Percentiles rank a stretch among this genome's conserved stretches.
Evolutionary conservation across 352 stramenopile species (phyloP).

Genomic region (Pythium guiyangense): DNA sequence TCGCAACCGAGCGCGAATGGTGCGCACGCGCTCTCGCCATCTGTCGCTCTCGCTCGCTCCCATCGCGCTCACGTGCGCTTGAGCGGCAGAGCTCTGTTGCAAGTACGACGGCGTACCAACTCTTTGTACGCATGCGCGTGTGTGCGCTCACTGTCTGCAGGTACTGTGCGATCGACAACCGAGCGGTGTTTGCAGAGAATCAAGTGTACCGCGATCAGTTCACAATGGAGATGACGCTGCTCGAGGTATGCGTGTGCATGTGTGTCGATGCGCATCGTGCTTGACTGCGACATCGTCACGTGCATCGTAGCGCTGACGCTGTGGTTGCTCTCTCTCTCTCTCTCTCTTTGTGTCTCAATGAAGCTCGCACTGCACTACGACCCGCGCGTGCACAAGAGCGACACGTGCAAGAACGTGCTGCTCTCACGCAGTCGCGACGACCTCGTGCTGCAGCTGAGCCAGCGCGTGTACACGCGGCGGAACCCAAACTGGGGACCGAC

Average conservation of each 20-base stretch:
- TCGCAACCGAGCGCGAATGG: constrained; percentile 4
- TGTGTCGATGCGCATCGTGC: not conserved
- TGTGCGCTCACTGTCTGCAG: not conserved
- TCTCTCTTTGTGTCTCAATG: not conserved
- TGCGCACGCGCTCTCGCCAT: not conserved
- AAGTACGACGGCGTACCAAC: not conserved
- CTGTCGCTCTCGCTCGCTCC: too few species aligned
- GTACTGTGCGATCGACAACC: constrained; percentile 6
- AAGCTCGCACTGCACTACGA: constrained; percentile 9
- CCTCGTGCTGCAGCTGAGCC: constrained; percentile 7
- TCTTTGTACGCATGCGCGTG: not conserved
- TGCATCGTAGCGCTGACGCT: not conserved
- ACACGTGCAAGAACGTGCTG: constrained; percentile 10
- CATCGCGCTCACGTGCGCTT: too few species aligned
- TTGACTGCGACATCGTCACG: not conserved
- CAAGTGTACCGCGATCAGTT: constrained; percentile 8
- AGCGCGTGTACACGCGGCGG: constrained; percentile 11
- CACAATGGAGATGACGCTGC: constrained; percentile 8
- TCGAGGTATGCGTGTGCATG: constrained; percentile 3
- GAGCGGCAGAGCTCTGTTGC: too few species aligned
- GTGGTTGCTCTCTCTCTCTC: not conserved
- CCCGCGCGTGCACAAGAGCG: constrained; percentile 9
- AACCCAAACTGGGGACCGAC: constrained; percentile 8
- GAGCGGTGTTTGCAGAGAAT: constrained; percentile 2
- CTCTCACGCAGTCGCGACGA: constrained; percentile 7